Conservation (phyloP, 805 yeast genomes). For the Candida chilensis region DNA sequence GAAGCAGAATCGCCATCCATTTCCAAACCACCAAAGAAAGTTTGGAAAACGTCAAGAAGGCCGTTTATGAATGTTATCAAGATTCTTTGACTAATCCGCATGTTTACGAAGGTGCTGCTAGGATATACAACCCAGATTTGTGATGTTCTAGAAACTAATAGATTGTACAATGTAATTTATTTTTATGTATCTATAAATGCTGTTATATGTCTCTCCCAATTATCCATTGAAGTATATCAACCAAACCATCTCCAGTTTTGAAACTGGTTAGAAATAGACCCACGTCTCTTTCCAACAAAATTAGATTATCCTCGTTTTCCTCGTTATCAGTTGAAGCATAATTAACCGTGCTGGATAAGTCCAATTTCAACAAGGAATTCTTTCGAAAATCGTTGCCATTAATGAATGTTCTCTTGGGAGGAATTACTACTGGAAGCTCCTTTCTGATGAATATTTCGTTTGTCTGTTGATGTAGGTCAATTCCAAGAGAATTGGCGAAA, state of each 20-base stretch:
- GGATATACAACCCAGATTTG: too few relatives aligned
- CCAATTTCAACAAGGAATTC: too few relatives aligned
- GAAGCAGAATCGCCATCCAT: slow-evolving; percentile 28
- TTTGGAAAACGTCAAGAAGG: slow-evolving; percentile 13
- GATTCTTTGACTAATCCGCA: slow-evolving; percentile 15
- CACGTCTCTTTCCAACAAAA: background rate
- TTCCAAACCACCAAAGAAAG: slow-evolving; percentile 6
- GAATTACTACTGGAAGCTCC: too few relatives aligned
- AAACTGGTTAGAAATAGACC: background rate
- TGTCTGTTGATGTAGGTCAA: background rate
- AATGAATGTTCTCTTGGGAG: too few relatives aligned
- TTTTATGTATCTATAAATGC: too few relatives aligned
- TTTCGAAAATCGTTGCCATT: too few relatives aligned
- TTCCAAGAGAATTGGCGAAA: background rate
- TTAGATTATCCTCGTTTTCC: background rate
- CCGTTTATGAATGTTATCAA: slow-evolving; percentile 17
- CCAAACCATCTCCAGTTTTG: slow-evolving; percentile 1
- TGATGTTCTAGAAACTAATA: too few relatives aligned
- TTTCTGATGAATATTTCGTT: too few relatives aligned
- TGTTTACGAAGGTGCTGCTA: slow-evolving; percentile 3
- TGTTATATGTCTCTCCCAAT: background rate
- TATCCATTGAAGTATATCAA: slow-evolving; percentile 1
- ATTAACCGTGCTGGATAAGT: too few relatives aligned
- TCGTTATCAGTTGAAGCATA: too few relatives aligned
- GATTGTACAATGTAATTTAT: too few relatives aligned